Percentiles rank a stretch among this genome's conserved stretches.
phyloP scores from a whole-genome alignment of 1,139 yeast species.

The Suhomyces kunorum region DNA sequence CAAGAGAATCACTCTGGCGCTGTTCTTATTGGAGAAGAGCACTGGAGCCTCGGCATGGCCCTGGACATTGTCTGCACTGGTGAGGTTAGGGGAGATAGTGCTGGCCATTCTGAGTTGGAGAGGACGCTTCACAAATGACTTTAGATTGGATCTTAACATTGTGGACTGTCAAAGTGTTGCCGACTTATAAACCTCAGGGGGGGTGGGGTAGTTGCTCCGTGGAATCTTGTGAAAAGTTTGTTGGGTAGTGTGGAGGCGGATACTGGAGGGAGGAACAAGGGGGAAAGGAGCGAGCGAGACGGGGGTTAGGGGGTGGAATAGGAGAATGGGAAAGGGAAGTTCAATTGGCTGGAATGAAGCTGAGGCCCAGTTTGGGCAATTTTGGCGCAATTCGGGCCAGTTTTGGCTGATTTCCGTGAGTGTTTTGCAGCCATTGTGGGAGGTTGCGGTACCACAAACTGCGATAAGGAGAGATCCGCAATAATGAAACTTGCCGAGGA shows the following conservation, averaged over 20 bases:
- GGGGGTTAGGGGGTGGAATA: no score
- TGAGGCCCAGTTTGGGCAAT: no score
- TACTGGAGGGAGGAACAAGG: background rate
- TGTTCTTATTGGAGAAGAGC: slow-evolving; percentile 59
- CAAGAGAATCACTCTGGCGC: slow-evolving; percentile 73
- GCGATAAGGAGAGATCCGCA: no score
- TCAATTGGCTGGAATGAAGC: background rate
- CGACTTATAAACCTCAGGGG: slow-evolving; percentile 4
- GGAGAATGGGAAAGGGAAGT: background rate
- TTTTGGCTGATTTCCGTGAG: no score
- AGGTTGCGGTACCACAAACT: no score
- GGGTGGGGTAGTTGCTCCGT: slow-evolving; percentile 12
- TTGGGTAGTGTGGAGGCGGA: slow-evolving; percentile 5
- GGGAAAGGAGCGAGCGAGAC: background rate
- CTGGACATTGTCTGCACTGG: slow-evolving; percentile 12
- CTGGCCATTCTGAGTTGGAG: slow-evolving; percentile 24
- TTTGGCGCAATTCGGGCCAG: no score
- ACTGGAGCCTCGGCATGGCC: slow-evolving; percentile 53
- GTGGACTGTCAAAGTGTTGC: slow-evolving; percentile 3
- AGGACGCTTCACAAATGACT: slow-evolving; percentile 7
- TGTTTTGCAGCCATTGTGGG: no score
- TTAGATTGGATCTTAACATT: slow-evolving; percentile 11
- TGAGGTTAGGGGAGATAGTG: slow-evolving; percentile 20
- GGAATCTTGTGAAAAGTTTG: slow-evolving; percentile 14
- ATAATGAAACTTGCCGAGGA: no score